Evolutionary conservation across 768 basidiomycete genomes (phyloP).

Genomic region (Lentinula raphanica): DNA sequence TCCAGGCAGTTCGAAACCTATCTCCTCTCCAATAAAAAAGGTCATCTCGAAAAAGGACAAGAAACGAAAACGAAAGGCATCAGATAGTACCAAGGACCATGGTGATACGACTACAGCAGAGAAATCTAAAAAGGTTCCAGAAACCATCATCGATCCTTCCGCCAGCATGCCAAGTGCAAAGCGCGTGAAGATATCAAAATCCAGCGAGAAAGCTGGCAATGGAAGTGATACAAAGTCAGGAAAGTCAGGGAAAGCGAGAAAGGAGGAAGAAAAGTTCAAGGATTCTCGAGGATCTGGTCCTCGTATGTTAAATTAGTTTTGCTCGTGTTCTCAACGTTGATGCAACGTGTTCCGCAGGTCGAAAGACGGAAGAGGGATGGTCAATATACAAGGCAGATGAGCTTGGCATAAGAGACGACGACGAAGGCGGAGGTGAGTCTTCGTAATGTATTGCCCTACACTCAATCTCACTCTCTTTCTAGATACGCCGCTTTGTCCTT

Average conservation of each 20-base stretch:
- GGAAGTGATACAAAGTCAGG: constrained; percentile 22
- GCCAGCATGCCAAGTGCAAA: constrained; percentile 26
- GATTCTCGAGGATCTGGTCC: constrained; percentile 73
- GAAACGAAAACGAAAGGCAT: constrained; percentile 23
- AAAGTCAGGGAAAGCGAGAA: constrained; percentile 19
- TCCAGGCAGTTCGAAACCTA: constrained; percentile 18
- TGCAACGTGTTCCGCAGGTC: constrained; percentile 41
- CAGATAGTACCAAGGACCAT: background rate
- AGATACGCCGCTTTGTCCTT: constrained; percentile 85
- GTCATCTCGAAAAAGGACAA: constrained; percentile 32
- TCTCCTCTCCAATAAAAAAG: constrained; percentile 11
- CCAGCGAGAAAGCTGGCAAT: background rate
- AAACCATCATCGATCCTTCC: constrained; percentile 68
- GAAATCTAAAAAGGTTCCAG: constrained; percentile 21
- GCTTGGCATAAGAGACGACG: constrained; percentile 59
- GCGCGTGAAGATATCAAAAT: constrained; percentile 25
- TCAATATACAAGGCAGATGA: constrained; percentile 79
- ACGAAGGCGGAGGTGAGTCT: constrained; percentile 60
- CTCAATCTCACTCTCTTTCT: constrained; percentile 15
- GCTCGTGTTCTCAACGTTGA: background rate
- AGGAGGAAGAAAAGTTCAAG: constrained; percentile 49
- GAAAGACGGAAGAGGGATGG: constrained; percentile 77
- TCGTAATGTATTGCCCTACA: constrained; percentile 22
- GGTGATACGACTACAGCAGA: constrained; percentile 2
- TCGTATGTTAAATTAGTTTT: constrained; percentile 40